A percentile compares a stretch with the other conserved stretches of the same genome.
Conservation (phyloP, 805 yeast genomes). For the Yarrowia alimentaria region DNA sequence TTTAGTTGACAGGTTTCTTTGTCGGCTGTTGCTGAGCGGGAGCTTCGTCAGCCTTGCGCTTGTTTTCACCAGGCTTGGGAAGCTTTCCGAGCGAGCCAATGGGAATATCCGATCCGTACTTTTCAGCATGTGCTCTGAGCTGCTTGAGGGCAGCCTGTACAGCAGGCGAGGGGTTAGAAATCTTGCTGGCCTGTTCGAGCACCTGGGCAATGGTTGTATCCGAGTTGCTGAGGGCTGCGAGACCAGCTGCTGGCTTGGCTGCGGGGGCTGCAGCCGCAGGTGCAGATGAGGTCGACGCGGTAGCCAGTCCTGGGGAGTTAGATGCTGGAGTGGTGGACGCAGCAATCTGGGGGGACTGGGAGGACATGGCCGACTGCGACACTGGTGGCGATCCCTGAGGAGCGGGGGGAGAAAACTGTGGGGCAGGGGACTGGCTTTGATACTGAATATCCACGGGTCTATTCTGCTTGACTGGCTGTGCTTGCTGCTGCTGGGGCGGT, state of each 20-base stretch:
- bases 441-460: too few relatives aligned
- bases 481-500: constrained; percentile 6
- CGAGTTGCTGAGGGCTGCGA: constrained; percentile 21
- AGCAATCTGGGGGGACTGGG: constrained; percentile 3
- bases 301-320: too few relatives aligned
- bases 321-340: too few relatives aligned
- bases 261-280: constrained; percentile 4
- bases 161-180: constrained; percentile 40
- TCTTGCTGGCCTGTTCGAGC: constrained; percentile 41
- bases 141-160: constrained; percentile 40
- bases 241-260: constrained; percentile 9
- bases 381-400: constrained; percentile 2
- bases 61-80: constrained; percentile 20
- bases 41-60: constrained; percentile 22
- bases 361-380: not conserved
- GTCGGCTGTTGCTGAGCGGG: constrained; percentile 10
- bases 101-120: constrained; percentile 29
- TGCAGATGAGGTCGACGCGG: constrained; percentile 1
- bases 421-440: constrained; percentile 10
- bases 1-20: constrained; percentile 13
- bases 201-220: constrained; percentile 38
- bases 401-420: constrained; percentile 16
- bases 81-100: constrained; percentile 25
- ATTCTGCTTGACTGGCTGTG: too few relatives aligned
- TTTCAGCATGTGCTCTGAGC: constrained; percentile 38